phyloP scores from a whole-genome alignment of 2,329 filamentous ascomycete species.

The Cladorrhinum sp. region DNA sequence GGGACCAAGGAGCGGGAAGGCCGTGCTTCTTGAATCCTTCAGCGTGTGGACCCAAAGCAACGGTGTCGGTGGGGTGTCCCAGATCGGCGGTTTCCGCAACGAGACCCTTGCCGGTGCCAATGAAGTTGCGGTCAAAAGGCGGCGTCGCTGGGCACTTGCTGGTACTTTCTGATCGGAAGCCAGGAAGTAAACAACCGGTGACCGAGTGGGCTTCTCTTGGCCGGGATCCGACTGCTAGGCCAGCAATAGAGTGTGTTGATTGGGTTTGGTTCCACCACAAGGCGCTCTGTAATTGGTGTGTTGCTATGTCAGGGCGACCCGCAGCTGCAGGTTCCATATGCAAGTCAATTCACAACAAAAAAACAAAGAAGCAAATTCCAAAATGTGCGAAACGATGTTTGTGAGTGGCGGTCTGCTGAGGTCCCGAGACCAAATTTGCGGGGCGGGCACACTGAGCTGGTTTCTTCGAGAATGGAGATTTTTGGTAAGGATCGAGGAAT shows the following conservation, averaged over 20 bases:
- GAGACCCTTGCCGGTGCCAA: conserved; percentile 9
- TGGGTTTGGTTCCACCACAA: conserved; percentile 11
- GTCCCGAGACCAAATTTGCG: not conserved
- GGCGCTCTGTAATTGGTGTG: conserved; percentile 22
- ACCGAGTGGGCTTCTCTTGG: conserved; percentile 15
- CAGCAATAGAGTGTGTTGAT: conserved; percentile 21
- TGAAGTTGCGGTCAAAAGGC: conserved; percentile 27
- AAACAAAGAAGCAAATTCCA: not conserved
- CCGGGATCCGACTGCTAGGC: conserved; percentile 1
- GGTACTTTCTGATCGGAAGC: not conserved
- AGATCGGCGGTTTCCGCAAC: conserved; percentile 17
- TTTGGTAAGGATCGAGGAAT: not conserved
- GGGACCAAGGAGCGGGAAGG: conserved; percentile 6
- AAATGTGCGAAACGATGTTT: not conserved
- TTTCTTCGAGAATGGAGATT: not conserved
- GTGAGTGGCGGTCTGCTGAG: not conserved
- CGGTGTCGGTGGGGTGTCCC: conserved; percentile 6
- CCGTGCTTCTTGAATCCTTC: conserved; percentile 21
- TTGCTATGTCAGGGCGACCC: conserved; percentile 8
- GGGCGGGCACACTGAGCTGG: not conserved
- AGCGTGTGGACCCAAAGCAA: not conserved
- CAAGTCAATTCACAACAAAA: conserved; percentile 3
- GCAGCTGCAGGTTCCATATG: conserved; percentile 21
- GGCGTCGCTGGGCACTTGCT: not conserved
- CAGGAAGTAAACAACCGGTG: conserved; percentile 25